Percentiles rank a stretch among this genome's conserved stretches.
Evolutionary conservation across 805 yeast genomes (phyloP).

Genomic region (Crinitomyces ghanaensis): DNA sequence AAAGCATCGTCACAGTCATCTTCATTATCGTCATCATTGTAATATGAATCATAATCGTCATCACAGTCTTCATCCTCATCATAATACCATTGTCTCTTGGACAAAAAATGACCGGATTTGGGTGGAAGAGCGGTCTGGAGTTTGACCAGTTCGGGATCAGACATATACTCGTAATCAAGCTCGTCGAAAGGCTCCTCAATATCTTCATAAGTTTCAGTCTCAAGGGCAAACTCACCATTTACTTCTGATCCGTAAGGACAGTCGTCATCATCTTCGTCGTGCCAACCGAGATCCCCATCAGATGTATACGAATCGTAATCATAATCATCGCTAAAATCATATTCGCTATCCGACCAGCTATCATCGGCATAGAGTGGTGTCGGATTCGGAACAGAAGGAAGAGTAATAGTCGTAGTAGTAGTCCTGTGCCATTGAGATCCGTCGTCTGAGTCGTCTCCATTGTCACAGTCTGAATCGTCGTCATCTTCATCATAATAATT

Average conservation of each 20-base stretch:
- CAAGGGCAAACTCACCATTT: background rate
- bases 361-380: too few relatives aligned
- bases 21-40: background rate
- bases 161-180: background rate
- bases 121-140: background rate
- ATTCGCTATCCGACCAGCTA: too few relatives aligned
- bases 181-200: too few relatives aligned
- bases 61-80: constrained; percentile 2
- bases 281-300: too few relatives aligned
- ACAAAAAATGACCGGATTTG: background rate
- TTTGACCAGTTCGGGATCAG: background rate
- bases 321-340: constrained; percentile 1
- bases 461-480: constrained; percentile 16
- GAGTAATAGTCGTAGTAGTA: background rate
- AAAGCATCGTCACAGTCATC: constrained; percentile 1
- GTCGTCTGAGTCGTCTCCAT: constrained; percentile 18
- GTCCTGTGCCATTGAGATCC: constrained; percentile 15
- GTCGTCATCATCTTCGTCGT: constrained; percentile 3
- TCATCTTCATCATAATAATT: constrained; percentile 12
- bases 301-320: constrained; percentile 2
- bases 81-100: background rate
- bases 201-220: too few relatives aligned
- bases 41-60: constrained; percentile 3
- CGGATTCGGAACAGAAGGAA: too few relatives aligned
- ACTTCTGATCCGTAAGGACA: constrained; percentile 1